Evolutionary conservation across 1,139 yeast genomes (phyloP).

Genomic region (Yamadazyma aaseri): DNA sequence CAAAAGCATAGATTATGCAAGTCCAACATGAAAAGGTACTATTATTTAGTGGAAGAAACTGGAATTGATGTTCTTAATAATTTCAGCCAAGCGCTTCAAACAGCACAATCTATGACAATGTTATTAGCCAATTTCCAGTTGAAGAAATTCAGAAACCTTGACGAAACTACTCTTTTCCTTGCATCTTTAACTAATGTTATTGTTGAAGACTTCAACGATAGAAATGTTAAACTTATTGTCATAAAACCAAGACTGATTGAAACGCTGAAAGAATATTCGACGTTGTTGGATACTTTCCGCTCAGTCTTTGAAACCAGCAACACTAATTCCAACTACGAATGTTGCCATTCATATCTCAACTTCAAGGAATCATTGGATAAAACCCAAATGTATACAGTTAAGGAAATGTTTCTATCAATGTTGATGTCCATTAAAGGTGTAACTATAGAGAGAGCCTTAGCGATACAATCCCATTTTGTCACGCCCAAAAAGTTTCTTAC

Average conservation of each 20-base stretch:
- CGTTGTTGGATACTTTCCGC: slow-evolving; percentile 40
- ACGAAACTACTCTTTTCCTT: slow-evolving; percentile 71
- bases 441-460: slow-evolving; percentile 79
- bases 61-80: slow-evolving; percentile 23
- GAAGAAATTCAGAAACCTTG: slow-evolving; percentile 67
- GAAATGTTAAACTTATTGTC: slow-evolving; percentile 38
- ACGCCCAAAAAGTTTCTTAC: slow-evolving; percentile 60
- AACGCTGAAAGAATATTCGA: slow-evolving; percentile 52
- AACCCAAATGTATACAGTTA: slow-evolving; percentile 65
- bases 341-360: slow-evolving; percentile 63
- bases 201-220: slow-evolving; percentile 28
- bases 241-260: slow-evolving; percentile 50
- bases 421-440: slow-evolving; percentile 79
- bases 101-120: slow-evolving; percentile 73
- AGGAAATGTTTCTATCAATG: slow-evolving; percentile 74
- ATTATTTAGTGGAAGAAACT: slow-evolving; percentile 80
- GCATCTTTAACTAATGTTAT: slow-evolving; percentile 56
- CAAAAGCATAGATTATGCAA: slow-evolving; percentile 76
- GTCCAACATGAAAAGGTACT: slow-evolving; percentile 65
- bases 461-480: slow-evolving; percentile 63
- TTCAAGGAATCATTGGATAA: slow-evolving; percentile 75
- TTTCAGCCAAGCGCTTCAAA: slow-evolving; percentile 66
- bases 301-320: slow-evolving; percentile 33
- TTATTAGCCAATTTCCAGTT: slow-evolving; percentile 67
- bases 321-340: slow-evolving; percentile 28